Percentiles rank a stretch among this genome's conserved stretches.
These are phyloP conservation scores for Xanthoceras sorbifolium DNA, from an alignment of 345 rosid species.

Conservation along the genomic window DNA sequence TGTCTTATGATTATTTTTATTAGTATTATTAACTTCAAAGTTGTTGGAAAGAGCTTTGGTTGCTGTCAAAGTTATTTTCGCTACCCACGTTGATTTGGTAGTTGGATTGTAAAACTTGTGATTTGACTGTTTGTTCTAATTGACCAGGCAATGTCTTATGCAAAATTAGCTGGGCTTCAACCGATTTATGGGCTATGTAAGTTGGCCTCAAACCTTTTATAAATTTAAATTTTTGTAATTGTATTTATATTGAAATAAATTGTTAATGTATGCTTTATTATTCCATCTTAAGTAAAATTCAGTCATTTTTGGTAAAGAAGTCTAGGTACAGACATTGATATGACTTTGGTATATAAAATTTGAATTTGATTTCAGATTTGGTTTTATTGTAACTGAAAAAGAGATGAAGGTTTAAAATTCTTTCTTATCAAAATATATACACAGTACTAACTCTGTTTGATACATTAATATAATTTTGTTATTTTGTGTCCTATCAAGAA, in stretches of 20 bases:
- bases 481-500: too few species aligned
- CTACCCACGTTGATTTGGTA: neutral
- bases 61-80: neutral
- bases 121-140: constrained; percentile 33
- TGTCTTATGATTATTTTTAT: neutral
- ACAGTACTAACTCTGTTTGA: too few species aligned
- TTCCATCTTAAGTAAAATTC: neutral
- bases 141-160: constrained; percentile 97
- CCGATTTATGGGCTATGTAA: constrained; percentile 94
- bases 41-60: neutral
- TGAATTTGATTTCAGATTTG: neutral
- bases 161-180: constrained; percentile 92
- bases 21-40: neutral
- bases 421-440: neutral
- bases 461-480: neutral
- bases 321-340: too few species aligned
- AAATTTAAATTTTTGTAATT: neutral
- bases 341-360: neutral
- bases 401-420: neutral
- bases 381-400: neutral
- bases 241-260: neutral
- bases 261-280: neutral
- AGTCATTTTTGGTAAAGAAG: neutral
- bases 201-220: constrained; percentile 29
- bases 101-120: neutral